phyloP scores from a whole-genome alignment of 306 rosid species.

The Quercus mongolica region DNA sequence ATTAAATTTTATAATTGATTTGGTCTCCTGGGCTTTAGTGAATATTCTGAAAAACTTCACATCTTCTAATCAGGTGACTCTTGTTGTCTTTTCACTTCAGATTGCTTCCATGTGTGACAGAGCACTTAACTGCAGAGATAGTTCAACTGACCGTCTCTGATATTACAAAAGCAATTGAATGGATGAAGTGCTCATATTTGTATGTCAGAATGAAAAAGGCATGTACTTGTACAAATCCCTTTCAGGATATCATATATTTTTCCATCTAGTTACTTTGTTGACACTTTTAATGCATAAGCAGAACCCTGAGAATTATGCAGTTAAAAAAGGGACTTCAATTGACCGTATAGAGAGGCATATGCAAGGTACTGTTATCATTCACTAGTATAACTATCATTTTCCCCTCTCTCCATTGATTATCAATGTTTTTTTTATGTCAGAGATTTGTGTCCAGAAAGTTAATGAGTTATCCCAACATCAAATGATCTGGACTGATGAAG shows the following conservation, averaged over 20 bases:
- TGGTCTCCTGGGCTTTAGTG: constrained; percentile 12
- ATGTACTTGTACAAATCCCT: constrained; percentile 20
- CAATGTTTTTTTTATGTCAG: constrained; percentile 40
- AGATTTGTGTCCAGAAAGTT: constrained; percentile 74
- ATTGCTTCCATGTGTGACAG: constrained; percentile 80
- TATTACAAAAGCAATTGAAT: constrained; percentile 89
- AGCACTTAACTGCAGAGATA: constrained; percentile 96
- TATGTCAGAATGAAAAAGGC: constrained; percentile 91
- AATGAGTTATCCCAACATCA: constrained; percentile 75
- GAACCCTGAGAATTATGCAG: constrained; percentile 73
- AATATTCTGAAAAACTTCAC: constrained; percentile 6
- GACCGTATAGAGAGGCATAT: constrained; percentile 63
- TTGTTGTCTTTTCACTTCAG: constrained; percentile 38
- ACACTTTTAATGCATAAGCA: constrained; percentile 26
- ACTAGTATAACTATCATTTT: constrained; percentile 5
- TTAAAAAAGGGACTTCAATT: constrained; percentile 56
- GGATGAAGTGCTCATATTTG: constrained; percentile 89
- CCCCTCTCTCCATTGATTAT: constrained; percentile 6
- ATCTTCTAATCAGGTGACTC: constrained; percentile 21
- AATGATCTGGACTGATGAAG: constrained; percentile 92
- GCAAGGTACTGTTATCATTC: constrained; percentile 55
- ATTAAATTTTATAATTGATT: constrained; percentile 13
- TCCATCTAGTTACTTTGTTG: constrained; percentile 8
- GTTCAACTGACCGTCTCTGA: constrained; percentile 89
- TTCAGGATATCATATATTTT: constrained; percentile 12